These are phyloP conservation scores for Lanmaoa pseudosensibilis DNA, from an alignment of 768 basidiomycete genomes.

Conservation along the genomic window DNA sequence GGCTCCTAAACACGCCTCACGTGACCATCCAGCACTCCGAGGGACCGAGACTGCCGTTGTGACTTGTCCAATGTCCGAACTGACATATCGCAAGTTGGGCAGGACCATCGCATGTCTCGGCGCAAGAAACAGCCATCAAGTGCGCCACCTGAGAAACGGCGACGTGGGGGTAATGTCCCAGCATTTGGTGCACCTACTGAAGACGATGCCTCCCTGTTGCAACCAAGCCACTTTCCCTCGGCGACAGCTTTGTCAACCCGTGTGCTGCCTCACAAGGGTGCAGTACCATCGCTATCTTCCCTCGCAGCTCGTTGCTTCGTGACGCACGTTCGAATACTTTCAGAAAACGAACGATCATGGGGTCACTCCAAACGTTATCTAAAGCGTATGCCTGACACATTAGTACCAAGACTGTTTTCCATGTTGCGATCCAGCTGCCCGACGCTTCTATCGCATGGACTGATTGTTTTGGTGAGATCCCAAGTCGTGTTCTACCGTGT, in stretches of 20 bases:
- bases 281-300: constrained; percentile 46
- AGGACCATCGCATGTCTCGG: constrained; percentile 3
- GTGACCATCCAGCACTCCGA: no score
- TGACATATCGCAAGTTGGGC: background rate
- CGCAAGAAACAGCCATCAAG: constrained; percentile 5
- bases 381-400: constrained; percentile 49
- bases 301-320: constrained; percentile 57
- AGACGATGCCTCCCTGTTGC: constrained; percentile 41
- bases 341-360: constrained; percentile 41
- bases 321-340: constrained; percentile 41
- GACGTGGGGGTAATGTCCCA: constrained; percentile 13
- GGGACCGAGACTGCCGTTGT: no score
- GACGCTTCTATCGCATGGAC: constrained; percentile 48
- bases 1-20: no score
- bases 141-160: constrained; percentile 13
- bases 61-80: no score
- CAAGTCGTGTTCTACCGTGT: background rate
- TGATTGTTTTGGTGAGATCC: constrained; percentile 53
- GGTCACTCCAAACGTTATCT: constrained; percentile 40
- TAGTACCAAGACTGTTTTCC: constrained; percentile 51
- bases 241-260: constrained; percentile 54
- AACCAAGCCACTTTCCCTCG: constrained; percentile 43
- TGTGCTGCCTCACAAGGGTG: constrained; percentile 27
- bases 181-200: constrained; percentile 46
- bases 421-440: constrained; percentile 52